These are phyloP conservation scores for Ceratocystis colombiana DNA, from an alignment of 2,329 filamentous ascomycete species.

Conservation along the genomic window DNA sequence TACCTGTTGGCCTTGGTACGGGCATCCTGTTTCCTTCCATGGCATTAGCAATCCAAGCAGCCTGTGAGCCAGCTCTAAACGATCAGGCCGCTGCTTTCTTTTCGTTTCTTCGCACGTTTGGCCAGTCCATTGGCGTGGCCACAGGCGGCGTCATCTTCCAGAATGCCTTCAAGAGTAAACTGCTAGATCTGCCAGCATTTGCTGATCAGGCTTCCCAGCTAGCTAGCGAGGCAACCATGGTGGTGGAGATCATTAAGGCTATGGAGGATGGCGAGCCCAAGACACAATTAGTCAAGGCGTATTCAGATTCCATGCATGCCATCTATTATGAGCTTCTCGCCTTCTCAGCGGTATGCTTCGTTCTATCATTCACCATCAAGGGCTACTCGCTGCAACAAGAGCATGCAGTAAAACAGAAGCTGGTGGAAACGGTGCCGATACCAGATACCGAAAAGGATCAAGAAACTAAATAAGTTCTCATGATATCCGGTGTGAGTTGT, in stretches of 20 bases:
- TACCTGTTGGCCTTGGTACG: conserved; percentile 50
- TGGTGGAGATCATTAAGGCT: conserved; percentile 48
- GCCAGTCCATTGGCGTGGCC: conserved; percentile 30
- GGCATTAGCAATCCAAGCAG: conserved; percentile 53
- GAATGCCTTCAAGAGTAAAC: conserved; percentile 47
- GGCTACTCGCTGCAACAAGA: conserved; percentile 31
- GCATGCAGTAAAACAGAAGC: conserved; percentile 29
- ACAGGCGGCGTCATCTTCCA: conserved; percentile 57
- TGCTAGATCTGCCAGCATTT: conserved; percentile 41
- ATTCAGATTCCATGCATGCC: conserved; percentile 31
- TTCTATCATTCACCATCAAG: conserved; percentile 31
- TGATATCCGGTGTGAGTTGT: conserved; percentile 41
- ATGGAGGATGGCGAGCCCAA: conserved; percentile 35
- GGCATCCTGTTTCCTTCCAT: conserved; percentile 58
- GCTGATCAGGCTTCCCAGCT: conserved; percentile 37
- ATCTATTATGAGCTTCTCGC: conserved; percentile 33
- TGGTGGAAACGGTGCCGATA: conserved; percentile 14
- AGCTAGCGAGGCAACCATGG: conserved; percentile 47
- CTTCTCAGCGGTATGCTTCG: conserved; percentile 30
- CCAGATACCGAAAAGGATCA: conserved; percentile 8
- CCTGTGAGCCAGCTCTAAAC: conserved; percentile 38
- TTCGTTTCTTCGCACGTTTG: conserved; percentile 41
- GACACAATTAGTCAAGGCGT: conserved; percentile 31
- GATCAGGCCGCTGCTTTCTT: conserved; percentile 55
- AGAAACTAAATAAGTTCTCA: neutral